phyloP scores from a whole-genome alignment of 108 stramenopile genomes.

The Asterionellopsis glacialis region DNA sequence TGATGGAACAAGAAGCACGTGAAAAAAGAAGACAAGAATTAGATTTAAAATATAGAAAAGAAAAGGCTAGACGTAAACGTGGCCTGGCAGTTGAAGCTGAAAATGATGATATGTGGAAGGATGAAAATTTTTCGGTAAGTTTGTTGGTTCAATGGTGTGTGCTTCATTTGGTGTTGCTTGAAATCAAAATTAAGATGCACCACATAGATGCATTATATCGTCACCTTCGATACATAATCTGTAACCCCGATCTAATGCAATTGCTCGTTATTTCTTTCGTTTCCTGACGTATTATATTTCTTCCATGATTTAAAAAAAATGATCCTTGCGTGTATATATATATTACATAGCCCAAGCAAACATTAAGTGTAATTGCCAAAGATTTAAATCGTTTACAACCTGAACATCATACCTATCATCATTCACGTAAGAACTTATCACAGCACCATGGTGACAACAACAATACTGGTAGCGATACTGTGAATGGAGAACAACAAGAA shows the following conservation, averaged over 20 bases:
- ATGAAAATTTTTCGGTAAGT: neutral
- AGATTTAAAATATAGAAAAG: conserved; percentile 49
- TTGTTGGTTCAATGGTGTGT: no score
- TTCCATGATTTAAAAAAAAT: no score
- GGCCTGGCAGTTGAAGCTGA: neutral
- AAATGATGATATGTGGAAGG: neutral
- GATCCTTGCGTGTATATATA: no score
- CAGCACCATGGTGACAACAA: conserved; percentile 8
- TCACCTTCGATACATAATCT: neutral
- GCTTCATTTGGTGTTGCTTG: no score
- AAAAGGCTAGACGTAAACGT: conserved; percentile 35
- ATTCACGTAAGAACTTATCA: conserved; percentile 3
- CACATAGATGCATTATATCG: neutral
- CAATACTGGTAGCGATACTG: neutral
- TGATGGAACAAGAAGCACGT: conserved; percentile 39
- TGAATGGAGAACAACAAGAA: conserved; percentile 1
- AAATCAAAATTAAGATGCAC: neutral
- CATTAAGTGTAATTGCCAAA: conserved; percentile 72
- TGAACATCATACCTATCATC: conserved; percentile 10
- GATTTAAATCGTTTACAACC: conserved; percentile 74
- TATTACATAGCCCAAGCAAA: neutral
- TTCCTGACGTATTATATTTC: no score
- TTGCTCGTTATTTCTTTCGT: neutral
- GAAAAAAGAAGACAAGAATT: conserved; percentile 37
- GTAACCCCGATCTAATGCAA: no score